Evolutionary conservation across 371 early-diverging fungal genomes (phyloP).

Genomic region (Dichotomocladium elegans): DNA sequence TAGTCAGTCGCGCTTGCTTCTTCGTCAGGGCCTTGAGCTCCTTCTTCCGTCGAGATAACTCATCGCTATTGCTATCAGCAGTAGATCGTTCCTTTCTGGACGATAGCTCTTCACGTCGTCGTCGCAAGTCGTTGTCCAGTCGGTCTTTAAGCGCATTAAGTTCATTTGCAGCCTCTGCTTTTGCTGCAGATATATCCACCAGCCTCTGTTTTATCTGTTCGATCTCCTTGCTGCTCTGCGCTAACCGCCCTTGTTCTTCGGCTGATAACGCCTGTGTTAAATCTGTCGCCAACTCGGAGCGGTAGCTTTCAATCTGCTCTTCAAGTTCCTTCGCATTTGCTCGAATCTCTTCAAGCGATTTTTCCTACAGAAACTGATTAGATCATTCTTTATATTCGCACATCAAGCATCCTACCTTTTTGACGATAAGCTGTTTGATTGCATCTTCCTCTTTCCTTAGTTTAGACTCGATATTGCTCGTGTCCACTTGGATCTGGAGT

Average conservation of each 20-base stretch:
- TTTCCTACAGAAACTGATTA: slow-evolving; percentile 19
- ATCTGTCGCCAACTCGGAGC: slow-evolving; percentile 55
- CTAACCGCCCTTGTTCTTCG: slow-evolving; percentile 56
- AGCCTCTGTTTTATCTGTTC: slow-evolving; percentile 52
- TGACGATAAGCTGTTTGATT: slow-evolving; percentile 39
- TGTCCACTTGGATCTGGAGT: slow-evolving; percentile 47
- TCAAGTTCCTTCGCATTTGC: slow-evolving; percentile 37
- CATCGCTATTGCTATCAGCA: slow-evolving; percentile 25
- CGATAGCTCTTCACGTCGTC: slow-evolving; percentile 54
- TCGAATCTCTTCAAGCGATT: slow-evolving; percentile 33
- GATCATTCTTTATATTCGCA: neutral
- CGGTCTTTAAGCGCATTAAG: slow-evolving; percentile 72
- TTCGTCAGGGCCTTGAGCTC: slow-evolving; percentile 48
- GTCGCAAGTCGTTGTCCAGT: slow-evolving; percentile 59
- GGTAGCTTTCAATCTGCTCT: slow-evolving; percentile 55
- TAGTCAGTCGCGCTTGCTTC: slow-evolving; percentile 28
- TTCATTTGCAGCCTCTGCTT: slow-evolving; percentile 52
- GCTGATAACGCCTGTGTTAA: slow-evolving; percentile 45
- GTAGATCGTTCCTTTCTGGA: slow-evolving; percentile 49
- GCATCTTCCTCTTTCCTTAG: slow-evolving; percentile 52
- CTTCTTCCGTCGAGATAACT: slow-evolving; percentile 44
- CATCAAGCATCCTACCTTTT: slow-evolving; percentile 43
- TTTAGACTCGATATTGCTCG: slow-evolving; percentile 44
- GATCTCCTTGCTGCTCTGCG: slow-evolving; percentile 40
- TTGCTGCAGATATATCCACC: slow-evolving; percentile 30